A percentile compares a stretch with the other conserved stretches of the same genome.
phyloP scores from a whole-genome alignment of 768 basidiomycete genomes.

The Mycena maculata region DNA sequence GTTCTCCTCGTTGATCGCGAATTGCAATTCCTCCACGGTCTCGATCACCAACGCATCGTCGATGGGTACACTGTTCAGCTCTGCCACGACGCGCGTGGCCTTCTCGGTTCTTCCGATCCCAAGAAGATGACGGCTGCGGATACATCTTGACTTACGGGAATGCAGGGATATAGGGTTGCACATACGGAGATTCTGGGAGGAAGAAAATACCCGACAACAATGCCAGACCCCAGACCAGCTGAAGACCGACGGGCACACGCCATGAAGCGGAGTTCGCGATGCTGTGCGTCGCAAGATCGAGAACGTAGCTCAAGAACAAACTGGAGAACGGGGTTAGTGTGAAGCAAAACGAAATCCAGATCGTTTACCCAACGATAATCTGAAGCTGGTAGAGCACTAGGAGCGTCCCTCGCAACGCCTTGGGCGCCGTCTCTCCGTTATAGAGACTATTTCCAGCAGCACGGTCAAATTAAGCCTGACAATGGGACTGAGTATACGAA shows the following conservation, averaged over 20 bases:
- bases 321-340: constrained; percentile 46
- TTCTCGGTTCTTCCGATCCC: constrained; percentile 63
- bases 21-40: constrained; percentile 71
- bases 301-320: constrained; percentile 77
- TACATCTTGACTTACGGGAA: neutral
- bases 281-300: constrained; percentile 74
- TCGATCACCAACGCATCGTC: constrained; percentile 71
- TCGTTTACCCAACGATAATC: constrained; percentile 71
- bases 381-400: constrained; percentile 83
- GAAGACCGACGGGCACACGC: constrained; percentile 80
- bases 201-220: constrained; percentile 78
- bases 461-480: constrained; percentile 35
- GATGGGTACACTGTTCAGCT: constrained; percentile 70
- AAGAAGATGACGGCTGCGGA: constrained; percentile 72
- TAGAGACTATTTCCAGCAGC: constrained; percentile 60
- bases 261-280: constrained; percentile 73
- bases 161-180: constrained; percentile 40
- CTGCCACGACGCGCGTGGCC: constrained; percentile 72
- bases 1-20: constrained; percentile 77
- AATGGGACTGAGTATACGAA: constrained; percentile 38
- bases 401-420: constrained; percentile 75
- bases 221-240: constrained; percentile 75
- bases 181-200: constrained; percentile 80
- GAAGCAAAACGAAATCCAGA: neutral
- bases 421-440: constrained; percentile 84